Percentiles rank a stretch among this genome's conserved stretches.
Conservation (phyloP, 371 early-diverging fungal species). For the Phascolomyces articulosus region DNA sequence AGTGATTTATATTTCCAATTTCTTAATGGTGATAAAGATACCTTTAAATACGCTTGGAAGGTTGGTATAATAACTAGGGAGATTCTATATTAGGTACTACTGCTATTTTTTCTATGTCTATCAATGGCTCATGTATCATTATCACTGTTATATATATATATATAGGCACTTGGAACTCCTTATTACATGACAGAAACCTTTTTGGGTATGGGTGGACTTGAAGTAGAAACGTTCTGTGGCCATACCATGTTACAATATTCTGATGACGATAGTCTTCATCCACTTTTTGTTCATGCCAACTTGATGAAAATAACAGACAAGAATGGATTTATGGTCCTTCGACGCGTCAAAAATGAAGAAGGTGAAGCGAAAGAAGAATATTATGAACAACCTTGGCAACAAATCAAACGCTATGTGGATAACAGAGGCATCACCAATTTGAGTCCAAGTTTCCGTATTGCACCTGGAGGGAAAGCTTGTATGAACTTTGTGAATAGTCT, state of each 20-base stretch:
- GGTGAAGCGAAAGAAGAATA: too few species aligned
- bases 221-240: conserved; percentile 40
- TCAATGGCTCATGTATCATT: not conserved
- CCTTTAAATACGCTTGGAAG: conserved; percentile 52
- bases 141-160: too few species aligned
- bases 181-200: conserved; percentile 41
- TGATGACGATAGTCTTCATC: conserved; percentile 17
- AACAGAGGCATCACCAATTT: conserved; percentile 29
- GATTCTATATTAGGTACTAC: too few species aligned
- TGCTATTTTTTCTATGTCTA: too few species aligned
- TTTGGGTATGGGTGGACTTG: conserved; percentile 47
- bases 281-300: conserved; percentile 49
- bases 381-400: conserved; percentile 39
- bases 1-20: conserved; percentile 47
- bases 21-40: conserved; percentile 52
- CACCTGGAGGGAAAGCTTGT: conserved; percentile 36
- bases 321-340: conserved; percentile 28
- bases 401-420: conserved; percentile 34
- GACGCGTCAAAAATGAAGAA: not conserved
- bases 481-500: conserved; percentile 37
- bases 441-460: conserved; percentile 36
- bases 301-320: conserved; percentile 43
- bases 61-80: too few species aligned
- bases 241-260: conserved; percentile 50
- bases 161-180: conserved; percentile 29